Evolutionary conservation across 805 yeast genomes (phyloP).

Genomic region (Schwanniomyces pseudopolymorphus): DNA sequence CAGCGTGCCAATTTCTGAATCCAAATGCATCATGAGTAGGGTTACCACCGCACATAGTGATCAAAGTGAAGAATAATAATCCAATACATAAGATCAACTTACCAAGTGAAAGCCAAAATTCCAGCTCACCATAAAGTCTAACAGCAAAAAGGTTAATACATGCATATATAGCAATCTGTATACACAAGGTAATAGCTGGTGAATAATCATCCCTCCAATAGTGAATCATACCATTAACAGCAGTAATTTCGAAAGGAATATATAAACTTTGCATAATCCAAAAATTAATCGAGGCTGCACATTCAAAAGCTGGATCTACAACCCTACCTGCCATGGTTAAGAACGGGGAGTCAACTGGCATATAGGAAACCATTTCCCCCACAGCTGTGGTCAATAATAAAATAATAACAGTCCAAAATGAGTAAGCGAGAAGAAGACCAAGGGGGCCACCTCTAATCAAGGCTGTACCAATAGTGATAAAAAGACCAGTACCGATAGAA

Average conservation of each 20-base stretch:
- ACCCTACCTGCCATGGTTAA: conserved; percentile 38
- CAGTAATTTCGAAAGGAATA: conserved; percentile 48
- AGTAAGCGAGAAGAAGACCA: conserved; percentile 29
- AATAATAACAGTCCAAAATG: conserved; percentile 33
- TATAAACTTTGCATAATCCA: conserved; percentile 45
- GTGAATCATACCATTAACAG: conserved; percentile 54
- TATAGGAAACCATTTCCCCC: conserved; percentile 38
- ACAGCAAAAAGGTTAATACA: conserved; percentile 48
- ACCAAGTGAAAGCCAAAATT: conserved; percentile 45
- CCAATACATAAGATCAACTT: conserved; percentile 39
- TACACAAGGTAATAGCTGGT: conserved; percentile 46
- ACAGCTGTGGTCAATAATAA: conserved; percentile 33
- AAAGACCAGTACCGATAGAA: conserved; percentile 25
- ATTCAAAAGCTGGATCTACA: conserved; percentile 37
- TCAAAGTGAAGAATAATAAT: conserved; percentile 34
- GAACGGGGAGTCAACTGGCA: conserved; percentile 37
- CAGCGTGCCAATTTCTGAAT: conserved; percentile 32
- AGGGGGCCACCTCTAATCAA: conserved; percentile 35
- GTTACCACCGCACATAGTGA: conserved; percentile 40
- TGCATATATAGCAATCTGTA: conserved; percentile 44
- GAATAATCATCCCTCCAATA: conserved; percentile 51
- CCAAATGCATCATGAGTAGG: conserved; percentile 35
- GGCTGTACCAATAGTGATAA: conserved; percentile 34
- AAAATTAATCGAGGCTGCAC: conserved; percentile 31
- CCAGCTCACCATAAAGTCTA: conserved; percentile 50